Base-by-base conservation (phyloP, 441 rosid species). In the Syzygium malaccense region DNA sequence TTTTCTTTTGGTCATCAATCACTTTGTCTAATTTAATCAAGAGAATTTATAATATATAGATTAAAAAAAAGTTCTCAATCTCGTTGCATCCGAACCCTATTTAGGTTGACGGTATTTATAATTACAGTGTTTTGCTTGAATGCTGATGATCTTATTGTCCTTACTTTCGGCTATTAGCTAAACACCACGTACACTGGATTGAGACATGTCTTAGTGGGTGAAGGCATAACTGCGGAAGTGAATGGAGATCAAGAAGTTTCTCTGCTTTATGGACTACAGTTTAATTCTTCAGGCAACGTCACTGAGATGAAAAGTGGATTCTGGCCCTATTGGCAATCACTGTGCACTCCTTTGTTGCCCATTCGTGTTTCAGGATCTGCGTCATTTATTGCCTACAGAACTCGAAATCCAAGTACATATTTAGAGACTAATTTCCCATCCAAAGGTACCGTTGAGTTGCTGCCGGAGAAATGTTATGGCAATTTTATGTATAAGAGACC, bases 161-260 rank as follows among this genome's bases (percentile, higher is more conserved):
- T 23, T 41, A 86, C 49, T 89, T 87, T 86, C 87, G 87, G 85
- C 55, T 85, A 66, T 86, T 93, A 95, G 97, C 90, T 93, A 91
- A 96, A 95, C 91, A 90, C 85, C 51, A 92, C 96, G 32, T 91
- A 92, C 37, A 85, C 56, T 37, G 90, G 93, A 64, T 90, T 95
- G 90, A 94, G 93, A 89, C 92, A 96, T 87, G 91, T 96, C 49
- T 92, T 93, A 58, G 95, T 96, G n/a, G 94, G 95, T 87, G 95
- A 96, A 89, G 99, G 97, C 84, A 94, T 94, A 84, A 91, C 95
- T n/a, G 89, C 95, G 28, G 95, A 94, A 91, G 88, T 96, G 86
- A 91, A 75, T 56, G 89, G 92, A 88, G 97, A 96, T 87, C 92
- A 88, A 37, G 94, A 92, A 92, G 89, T 96, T 66, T 94, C 94